Evolutionary conservation across 2,329 filamentous ascomycete genomes (phyloP).

Genomic region (Trichophyton equinum): DNA sequence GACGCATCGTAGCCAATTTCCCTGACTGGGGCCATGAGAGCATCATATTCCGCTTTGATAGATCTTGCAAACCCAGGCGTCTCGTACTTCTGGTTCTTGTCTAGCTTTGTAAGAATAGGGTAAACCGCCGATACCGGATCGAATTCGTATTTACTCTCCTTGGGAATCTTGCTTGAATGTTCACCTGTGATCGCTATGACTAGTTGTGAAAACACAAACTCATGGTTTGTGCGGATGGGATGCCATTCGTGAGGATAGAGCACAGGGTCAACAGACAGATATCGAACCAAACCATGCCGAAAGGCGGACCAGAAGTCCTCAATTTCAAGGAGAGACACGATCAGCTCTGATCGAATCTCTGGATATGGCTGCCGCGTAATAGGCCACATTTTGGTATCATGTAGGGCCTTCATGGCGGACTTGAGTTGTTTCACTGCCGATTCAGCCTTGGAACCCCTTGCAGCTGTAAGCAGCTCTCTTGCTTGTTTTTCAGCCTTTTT

Average conservation of each 20-base stretch:
- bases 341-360: conserved; percentile 41
- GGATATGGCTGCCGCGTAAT: conserved; percentile 43
- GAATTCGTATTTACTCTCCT: conserved; percentile 17
- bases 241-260: conserved; percentile 40
- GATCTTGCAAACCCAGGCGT: conserved; percentile 22
- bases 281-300: conserved; percentile 39
- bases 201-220: conserved; percentile 24
- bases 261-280: conserved; percentile 40
- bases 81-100: conserved; percentile 18
- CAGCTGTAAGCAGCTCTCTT: conserved; percentile 17
- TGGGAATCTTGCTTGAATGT: conserved; percentile 7
- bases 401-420: conserved; percentile 30
- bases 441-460: conserved; percentile 15
- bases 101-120: conserved; percentile 22
- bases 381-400: conserved; percentile 33
- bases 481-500: conserved; percentile 17
- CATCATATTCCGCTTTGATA: conserved; percentile 17
- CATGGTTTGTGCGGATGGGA: conserved; percentile 42
- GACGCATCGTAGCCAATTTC: background rate
- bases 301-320: conserved; percentile 38
- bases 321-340: conserved; percentile 35
- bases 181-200: conserved; percentile 15
- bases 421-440: conserved; percentile 26
- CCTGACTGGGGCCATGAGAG: conserved; percentile 14
- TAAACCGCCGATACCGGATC: conserved; percentile 25